These are phyloP conservation scores for Dothistroma septosporum DNA, from an alignment of 2,329 filamentous ascomycete species.

Conservation along the genomic window DNA sequence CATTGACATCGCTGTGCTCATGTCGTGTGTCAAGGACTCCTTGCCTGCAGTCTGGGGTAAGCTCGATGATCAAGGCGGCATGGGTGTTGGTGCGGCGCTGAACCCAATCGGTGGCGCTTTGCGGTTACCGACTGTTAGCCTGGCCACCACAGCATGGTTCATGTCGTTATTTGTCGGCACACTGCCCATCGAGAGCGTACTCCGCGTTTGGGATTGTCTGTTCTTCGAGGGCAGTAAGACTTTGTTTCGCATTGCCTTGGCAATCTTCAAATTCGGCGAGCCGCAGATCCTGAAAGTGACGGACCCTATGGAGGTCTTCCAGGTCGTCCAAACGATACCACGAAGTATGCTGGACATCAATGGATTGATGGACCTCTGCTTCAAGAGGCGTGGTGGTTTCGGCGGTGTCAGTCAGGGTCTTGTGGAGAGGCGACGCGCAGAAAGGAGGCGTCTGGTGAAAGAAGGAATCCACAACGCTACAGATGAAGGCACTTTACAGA, in stretches of 20 bases:
- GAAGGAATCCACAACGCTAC: constrained; percentile 17
- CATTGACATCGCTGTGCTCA: constrained; percentile 88
- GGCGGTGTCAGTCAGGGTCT: constrained; percentile 75
- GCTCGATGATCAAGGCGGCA: constrained; percentile 69
- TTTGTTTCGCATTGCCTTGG: constrained; percentile 83
- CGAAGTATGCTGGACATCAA: constrained; percentile 79
- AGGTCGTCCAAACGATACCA: constrained; percentile 84
- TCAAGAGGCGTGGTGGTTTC: constrained; percentile 65
- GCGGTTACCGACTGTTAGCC: constrained; percentile 78
- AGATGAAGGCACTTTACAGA: constrained; percentile 8
- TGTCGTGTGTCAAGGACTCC: constrained; percentile 77
- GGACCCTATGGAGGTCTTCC: constrained; percentile 94
- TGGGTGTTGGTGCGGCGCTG: constrained; percentile 38
- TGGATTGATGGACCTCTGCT: constrained; percentile 74
- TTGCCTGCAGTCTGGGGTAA: constrained; percentile 83
- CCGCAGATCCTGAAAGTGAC: constrained; percentile 70
- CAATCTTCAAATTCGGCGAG: constrained; percentile 87
- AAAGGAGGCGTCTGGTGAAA: constrained; percentile 46
- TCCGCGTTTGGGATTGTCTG: constrained; percentile 92
- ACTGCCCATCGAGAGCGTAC: constrained; percentile 82
- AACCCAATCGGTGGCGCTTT: constrained; percentile 39
- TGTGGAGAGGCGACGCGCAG: constrained; percentile 70
- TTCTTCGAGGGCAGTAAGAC: constrained; percentile 95
- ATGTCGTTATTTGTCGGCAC: constrained; percentile 97
- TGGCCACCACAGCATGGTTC: constrained; percentile 94